A percentile compares a stretch with the other conserved stretches of the same genome.
These are phyloP conservation scores for Clonostachys sp. DNA, from an alignment of 2,329 filamentous ascomycete species.

Conservation along the genomic window DNA sequence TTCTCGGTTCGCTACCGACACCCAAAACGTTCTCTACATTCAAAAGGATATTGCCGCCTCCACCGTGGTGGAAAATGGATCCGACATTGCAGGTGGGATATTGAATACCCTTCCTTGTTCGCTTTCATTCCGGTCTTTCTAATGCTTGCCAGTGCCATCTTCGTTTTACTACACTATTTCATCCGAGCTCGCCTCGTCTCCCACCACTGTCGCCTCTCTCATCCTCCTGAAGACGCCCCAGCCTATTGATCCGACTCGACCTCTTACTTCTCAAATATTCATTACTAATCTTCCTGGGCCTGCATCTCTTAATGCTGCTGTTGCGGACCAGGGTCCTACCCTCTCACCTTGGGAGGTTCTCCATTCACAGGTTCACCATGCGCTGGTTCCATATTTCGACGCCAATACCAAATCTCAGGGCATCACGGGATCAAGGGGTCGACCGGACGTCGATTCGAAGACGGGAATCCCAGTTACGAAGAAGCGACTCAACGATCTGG, in stretches of 20 bases:
- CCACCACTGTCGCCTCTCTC: constrained; percentile 79
- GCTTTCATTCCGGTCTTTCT: too few species aligned
- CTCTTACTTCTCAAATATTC: constrained; percentile 84
- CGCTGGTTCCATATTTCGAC: constrained; percentile 94
- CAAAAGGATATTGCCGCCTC: constrained; percentile 70
- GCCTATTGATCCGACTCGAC: constrained; percentile 78
- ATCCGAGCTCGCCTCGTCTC: constrained; percentile 73
- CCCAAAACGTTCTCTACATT: constrained; percentile 84
- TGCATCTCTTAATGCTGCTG: constrained; percentile 61
- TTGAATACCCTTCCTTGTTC: background rate
- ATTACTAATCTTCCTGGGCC: constrained; percentile 88
- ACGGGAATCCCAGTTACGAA: constrained; percentile 96
- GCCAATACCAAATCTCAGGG: constrained; percentile 82
- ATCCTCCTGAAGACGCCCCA: constrained; percentile 86
- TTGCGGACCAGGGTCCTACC: constrained; percentile 65
- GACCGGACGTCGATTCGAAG: constrained; percentile 83
- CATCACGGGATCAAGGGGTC: constrained; percentile 60
- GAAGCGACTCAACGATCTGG: constrained; percentile 92
- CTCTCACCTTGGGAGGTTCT: constrained; percentile 88
- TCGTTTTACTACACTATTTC: constrained; percentile 75
- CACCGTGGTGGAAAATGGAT: constrained; percentile 44
- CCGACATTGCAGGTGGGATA: constrained; percentile 36
- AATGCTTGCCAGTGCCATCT: constrained; percentile 25
- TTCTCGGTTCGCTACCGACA: constrained; percentile 82
- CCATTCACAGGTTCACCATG: constrained; percentile 86